These are phyloP conservation scores for Cercospora brassicicola DNA, from an alignment of 2,329 filamentous ascomycete species.

Conservation along the genomic window DNA sequence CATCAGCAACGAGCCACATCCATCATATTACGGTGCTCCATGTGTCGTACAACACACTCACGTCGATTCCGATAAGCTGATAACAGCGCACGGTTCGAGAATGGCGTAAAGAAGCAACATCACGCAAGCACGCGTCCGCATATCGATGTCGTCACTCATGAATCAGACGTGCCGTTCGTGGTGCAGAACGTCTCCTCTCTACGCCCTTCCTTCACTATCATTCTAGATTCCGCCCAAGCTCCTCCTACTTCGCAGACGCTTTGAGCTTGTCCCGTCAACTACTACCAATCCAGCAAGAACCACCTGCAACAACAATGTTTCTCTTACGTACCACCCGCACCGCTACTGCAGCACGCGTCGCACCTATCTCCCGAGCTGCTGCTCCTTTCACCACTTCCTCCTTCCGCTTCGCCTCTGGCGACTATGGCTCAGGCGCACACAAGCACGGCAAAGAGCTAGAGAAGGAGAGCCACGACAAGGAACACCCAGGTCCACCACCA, in stretches of 20 bases:
- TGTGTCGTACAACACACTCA: not conserved
- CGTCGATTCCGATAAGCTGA: not conserved
- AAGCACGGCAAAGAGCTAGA: slow-evolving; percentile 12
- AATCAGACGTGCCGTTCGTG: slow-evolving; percentile 8
- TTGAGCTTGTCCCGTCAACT: not conserved
- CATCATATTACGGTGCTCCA: not conserved
- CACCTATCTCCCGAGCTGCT: slow-evolving; percentile 1
- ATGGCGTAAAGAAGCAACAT: slow-evolving; percentile 12
- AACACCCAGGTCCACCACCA: slow-evolving; percentile 21
- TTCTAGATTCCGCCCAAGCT: not conserved
- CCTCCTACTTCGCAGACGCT: not conserved
- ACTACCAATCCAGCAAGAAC: not conserved
- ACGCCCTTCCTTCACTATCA: not conserved
- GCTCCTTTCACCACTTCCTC: slow-evolving; percentile 12
- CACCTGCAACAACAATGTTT: slow-evolving; percentile 14
- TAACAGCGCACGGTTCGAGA: not conserved
- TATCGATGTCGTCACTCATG: slow-evolving; percentile 15
- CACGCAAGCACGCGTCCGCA: not conserved
- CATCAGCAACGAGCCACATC: not conserved
- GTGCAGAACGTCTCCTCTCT: not conserved
- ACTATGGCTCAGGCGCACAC: slow-evolving; percentile 21
- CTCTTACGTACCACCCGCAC: slow-evolving; percentile 16
- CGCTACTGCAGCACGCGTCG: not conserved
- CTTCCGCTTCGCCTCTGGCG: slow-evolving; percentile 3
- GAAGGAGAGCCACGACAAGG: slow-evolving; percentile 13